Evolutionary conservation across 306 rosid species (phyloP).

Genomic region (Carpinus viminea): DNA sequence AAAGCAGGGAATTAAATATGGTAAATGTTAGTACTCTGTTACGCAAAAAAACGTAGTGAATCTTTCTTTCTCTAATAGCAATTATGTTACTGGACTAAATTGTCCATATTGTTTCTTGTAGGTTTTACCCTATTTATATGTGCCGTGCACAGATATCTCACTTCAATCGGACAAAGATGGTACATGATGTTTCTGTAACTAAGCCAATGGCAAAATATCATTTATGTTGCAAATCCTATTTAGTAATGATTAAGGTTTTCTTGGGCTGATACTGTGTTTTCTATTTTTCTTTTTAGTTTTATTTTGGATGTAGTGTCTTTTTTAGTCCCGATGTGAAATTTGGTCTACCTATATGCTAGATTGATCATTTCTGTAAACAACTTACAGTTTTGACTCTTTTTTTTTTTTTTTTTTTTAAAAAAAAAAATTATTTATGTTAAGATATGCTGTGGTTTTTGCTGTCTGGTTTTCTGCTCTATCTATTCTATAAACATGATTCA

Average conservation of each 20-base stretch:
- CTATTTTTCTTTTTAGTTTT: neutral
- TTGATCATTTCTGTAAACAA: neutral
- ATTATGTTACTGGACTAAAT: neutral
- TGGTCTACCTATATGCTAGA: neutral
- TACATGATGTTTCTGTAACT: conserved; percentile 30
- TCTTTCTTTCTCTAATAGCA: neutral
- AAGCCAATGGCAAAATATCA: neutral
- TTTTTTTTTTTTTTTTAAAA: neutral
- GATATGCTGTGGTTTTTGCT: neutral
- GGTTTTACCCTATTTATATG: conserved; percentile 84
- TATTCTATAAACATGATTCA: neutral
- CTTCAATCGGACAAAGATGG: conserved; percentile 55
- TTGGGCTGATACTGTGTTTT: conserved; percentile 19
- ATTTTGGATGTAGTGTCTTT: neutral
- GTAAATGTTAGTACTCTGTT: neutral
- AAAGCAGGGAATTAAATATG: neutral
- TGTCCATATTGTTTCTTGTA: conserved; percentile 36
- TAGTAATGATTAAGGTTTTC: conserved; percentile 13
- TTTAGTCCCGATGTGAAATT: neutral
- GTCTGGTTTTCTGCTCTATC: conserved; percentile 12
- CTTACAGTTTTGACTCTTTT: neutral
- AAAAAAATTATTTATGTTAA: neutral
- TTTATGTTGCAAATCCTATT: neutral
- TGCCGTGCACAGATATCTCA: conserved; percentile 71
- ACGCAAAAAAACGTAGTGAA: neutral